phyloP scores from a whole-genome alignment of 768 basidiomycete species.

The Russula earlei region DNA sequence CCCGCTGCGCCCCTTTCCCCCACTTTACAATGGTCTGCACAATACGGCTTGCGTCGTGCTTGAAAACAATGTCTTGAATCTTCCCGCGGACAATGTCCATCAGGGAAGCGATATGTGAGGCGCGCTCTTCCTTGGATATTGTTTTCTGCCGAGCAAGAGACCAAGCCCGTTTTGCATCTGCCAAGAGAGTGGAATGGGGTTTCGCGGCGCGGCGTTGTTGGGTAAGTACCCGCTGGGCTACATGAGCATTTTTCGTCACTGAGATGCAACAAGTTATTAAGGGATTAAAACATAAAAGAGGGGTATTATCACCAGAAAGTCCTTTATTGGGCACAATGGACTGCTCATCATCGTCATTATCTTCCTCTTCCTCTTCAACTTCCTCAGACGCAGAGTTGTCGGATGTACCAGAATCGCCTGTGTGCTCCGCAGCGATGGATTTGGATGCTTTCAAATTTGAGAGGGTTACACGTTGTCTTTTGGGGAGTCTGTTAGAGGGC shows the following conservation, averaged over 20 bases:
- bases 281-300: too few species aligned
- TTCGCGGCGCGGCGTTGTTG: constrained; percentile 69
- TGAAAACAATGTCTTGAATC: constrained; percentile 78
- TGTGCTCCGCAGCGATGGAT: neutral
- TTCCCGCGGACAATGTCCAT: constrained; percentile 72
- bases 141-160: constrained; percentile 64
- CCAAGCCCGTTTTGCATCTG: constrained; percentile 72
- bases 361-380: constrained; percentile 17
- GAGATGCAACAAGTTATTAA: neutral
- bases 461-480: neutral
- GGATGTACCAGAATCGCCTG: neutral
- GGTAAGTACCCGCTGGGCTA: constrained; percentile 54
- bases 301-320: neutral
- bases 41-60: constrained; percentile 87
- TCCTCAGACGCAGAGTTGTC: neutral
- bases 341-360: constrained; percentile 28
- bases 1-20: constrained; percentile 62
- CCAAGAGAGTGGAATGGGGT: constrained; percentile 62
- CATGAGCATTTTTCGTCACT: constrained; percentile 64
- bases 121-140: constrained; percentile 58
- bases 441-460: neutral
- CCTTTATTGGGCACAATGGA: neutral
- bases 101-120: constrained; percentile 62
- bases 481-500: neutral
- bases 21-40: constrained; percentile 76